A percentile compares a stretch with the other conserved stretches of the same genome.
phyloP scores from a whole-genome alignment of 805 yeast genomes.

The Myxozyma sirexii region DNA sequence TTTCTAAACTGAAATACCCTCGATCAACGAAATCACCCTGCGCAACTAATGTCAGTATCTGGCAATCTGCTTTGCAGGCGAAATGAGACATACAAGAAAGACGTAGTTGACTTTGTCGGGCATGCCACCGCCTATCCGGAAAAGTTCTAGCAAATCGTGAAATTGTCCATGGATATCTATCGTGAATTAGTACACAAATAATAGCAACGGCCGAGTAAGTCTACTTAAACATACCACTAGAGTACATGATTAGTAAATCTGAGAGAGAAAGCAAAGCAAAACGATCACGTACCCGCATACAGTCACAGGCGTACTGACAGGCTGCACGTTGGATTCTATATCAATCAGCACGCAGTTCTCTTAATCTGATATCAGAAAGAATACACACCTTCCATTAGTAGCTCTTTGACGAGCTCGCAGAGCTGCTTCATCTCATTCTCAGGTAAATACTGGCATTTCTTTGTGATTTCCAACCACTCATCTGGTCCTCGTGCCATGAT shows the following conservation, averaged over 20 bases:
- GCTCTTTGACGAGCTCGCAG: constrained; percentile 92
- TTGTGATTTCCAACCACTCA: constrained; percentile 92
- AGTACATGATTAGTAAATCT: background rate
- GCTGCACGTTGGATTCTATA: constrained; percentile 84
- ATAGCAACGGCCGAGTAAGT: background rate
- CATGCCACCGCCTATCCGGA: constrained; percentile 88
- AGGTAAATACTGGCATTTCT: constrained; percentile 82
- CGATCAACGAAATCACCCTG: constrained; percentile 94
- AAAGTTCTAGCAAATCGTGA: constrained; percentile 88
- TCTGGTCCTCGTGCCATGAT: constrained; percentile 69
- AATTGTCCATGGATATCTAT: constrained; percentile 96
- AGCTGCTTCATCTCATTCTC: constrained; percentile 95
- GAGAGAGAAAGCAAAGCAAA: too few relatives aligned
- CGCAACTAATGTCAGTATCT: background rate
- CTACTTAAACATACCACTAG: constrained; percentile 18
- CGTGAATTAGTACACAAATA: background rate
- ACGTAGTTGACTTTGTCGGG: constrained; percentile 82
- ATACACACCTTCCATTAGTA: constrained; percentile 70
- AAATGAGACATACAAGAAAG: constrained; percentile 52
- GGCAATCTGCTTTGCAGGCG: background rate
- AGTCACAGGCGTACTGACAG: constrained; percentile 89
- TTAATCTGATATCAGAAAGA: too few relatives aligned
- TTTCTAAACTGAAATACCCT: constrained; percentile 94
- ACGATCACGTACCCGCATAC: constrained; percentile 62
- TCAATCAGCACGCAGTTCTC: too few relatives aligned